Evolutionary conservation across 2,329 filamentous ascomycete genomes (phyloP).

Genomic region (Penicillium sp.): DNA sequence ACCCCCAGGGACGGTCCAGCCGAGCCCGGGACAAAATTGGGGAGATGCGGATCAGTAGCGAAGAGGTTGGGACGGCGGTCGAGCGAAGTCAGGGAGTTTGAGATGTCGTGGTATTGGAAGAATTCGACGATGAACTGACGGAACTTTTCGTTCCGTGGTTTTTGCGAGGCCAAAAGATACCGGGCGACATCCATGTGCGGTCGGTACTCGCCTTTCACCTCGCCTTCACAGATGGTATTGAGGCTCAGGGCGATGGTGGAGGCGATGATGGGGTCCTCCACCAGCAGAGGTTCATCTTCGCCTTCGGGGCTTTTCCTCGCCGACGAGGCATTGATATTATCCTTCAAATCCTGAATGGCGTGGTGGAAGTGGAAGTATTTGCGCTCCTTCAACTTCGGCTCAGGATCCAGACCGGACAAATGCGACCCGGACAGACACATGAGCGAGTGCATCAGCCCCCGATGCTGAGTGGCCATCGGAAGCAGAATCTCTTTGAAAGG

Average conservation of each 20-base stretch:
- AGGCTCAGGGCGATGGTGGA: slow-evolving; percentile 62
- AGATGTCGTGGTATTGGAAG: slow-evolving; percentile 78
- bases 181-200: slow-evolving; percentile 77
- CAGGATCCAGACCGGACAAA: slow-evolving; percentile 55
- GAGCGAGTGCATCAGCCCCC: slow-evolving; percentile 87
- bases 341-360: slow-evolving; percentile 43
- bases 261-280: slow-evolving; percentile 63
- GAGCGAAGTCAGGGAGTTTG: slow-evolving; percentile 59
- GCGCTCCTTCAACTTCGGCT: slow-evolving; percentile 54
- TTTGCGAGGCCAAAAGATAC: slow-evolving; percentile 64
- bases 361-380: slow-evolving; percentile 57
- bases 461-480: slow-evolving; percentile 76
- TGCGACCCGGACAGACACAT: slow-evolving; percentile 82
- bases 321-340: slow-evolving; percentile 39
- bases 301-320: slow-evolving; percentile 22
- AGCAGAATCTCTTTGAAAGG: slow-evolving; percentile 84
- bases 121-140: slow-evolving; percentile 73
- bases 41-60: slow-evolving; percentile 56
- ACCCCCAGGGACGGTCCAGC: slow-evolving; percentile 49
- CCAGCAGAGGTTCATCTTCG: slow-evolving; percentile 39
- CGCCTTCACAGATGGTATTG: slow-evolving; percentile 63
- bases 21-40: slow-evolving; percentile 56
- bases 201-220: slow-evolving; percentile 70
- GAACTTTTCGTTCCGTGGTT: slow-evolving; percentile 67
- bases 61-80: slow-evolving; percentile 56